A percentile compares a stretch with the other conserved stretches of the same genome.
Evolutionary conservation across 371 early-diverging fungal species (phyloP).

Genomic region (Rhizopus delemar): DNA sequence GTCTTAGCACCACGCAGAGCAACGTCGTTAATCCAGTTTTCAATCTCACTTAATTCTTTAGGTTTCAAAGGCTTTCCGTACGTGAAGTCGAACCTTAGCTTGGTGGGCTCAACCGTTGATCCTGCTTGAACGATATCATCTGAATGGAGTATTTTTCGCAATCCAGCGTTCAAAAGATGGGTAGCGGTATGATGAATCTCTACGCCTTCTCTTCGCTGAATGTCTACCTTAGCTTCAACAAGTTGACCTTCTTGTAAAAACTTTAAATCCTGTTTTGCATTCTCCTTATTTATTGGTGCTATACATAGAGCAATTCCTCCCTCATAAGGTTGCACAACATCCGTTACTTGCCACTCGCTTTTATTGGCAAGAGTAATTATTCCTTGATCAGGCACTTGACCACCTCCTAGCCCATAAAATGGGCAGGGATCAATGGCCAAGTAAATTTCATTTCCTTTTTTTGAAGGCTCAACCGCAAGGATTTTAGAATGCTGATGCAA

Average conservation of each 20-base stretch:
- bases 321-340: conserved; percentile 62
- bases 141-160: conserved; percentile 58
- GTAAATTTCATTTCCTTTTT: conserved; percentile 40
- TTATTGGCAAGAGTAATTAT: conserved; percentile 48
- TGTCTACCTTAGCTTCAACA: conserved; percentile 56
- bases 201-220: conserved; percentile 54
- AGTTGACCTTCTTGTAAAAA: conserved; percentile 49
- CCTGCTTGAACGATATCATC: conserved; percentile 72
- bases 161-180: conserved; percentile 72
- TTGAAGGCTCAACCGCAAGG: conserved; percentile 47
- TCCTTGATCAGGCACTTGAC: conserved; percentile 72
- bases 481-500: conserved; percentile 55
- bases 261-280: conserved; percentile 37
- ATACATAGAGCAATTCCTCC: conserved; percentile 45
- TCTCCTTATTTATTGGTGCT: conserved; percentile 9
- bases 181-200: conserved; percentile 82
- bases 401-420: conserved; percentile 77
- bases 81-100: conserved; percentile 77
- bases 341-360: conserved; percentile 48
- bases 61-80: conserved; percentile 59
- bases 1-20: conserved; percentile 50
- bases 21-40: conserved; percentile 62
- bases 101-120: conserved; percentile 65
- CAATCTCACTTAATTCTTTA: conserved; percentile 55
- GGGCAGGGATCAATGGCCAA: conserved; percentile 72